phyloP scores from a whole-genome alignment of 768 basidiomycete genomes.

The Hysterangium stoloniferum region DNA sequence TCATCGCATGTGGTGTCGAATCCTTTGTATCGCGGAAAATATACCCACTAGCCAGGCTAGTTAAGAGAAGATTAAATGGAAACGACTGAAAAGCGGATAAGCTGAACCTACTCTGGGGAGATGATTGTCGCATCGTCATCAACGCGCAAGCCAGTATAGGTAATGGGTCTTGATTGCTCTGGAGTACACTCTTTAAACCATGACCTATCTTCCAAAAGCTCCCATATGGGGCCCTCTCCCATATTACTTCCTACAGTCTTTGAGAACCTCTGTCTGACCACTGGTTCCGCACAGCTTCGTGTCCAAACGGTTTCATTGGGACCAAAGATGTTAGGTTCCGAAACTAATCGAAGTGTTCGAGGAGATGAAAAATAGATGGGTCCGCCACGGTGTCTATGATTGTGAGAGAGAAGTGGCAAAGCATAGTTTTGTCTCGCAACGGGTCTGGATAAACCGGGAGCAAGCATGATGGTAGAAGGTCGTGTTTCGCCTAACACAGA shows the following conservation, averaged over 20 bases:
- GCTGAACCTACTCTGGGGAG: neutral
- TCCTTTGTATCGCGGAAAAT: slow-evolving; percentile 31
- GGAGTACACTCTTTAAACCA: slow-evolving; percentile 57
- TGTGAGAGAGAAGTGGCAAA: slow-evolving; percentile 55
- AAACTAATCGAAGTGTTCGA: slow-evolving; percentile 34
- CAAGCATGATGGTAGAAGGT: slow-evolving; percentile 1
- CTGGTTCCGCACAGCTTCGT: slow-evolving; percentile 31
- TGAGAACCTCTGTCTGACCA: slow-evolving; percentile 48
- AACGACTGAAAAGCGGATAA: neutral
- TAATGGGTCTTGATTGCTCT: slow-evolving; percentile 5
- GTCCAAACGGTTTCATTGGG: slow-evolving; percentile 36
- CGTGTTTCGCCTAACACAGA: too few species aligned
- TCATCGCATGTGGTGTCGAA: slow-evolving; percentile 45
- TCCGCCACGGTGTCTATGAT: slow-evolving; percentile 67
- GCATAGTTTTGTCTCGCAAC: slow-evolving; percentile 46
- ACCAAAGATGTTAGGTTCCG: slow-evolving; percentile 38
- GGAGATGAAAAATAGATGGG: slow-evolving; percentile 42
- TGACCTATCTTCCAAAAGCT: slow-evolving; percentile 65
- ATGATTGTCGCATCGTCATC: slow-evolving; percentile 16
- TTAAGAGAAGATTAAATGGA: neutral
- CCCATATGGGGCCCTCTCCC: slow-evolving; percentile 73
- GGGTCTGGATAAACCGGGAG: slow-evolving; percentile 23
- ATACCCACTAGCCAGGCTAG: neutral
- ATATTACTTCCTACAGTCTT: slow-evolving; percentile 71
- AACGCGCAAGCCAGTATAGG: slow-evolving; percentile 21